Base-by-base conservation (phyloP, 495 filamentous ascomycete species). In the Neurospora sp. region DNA sequence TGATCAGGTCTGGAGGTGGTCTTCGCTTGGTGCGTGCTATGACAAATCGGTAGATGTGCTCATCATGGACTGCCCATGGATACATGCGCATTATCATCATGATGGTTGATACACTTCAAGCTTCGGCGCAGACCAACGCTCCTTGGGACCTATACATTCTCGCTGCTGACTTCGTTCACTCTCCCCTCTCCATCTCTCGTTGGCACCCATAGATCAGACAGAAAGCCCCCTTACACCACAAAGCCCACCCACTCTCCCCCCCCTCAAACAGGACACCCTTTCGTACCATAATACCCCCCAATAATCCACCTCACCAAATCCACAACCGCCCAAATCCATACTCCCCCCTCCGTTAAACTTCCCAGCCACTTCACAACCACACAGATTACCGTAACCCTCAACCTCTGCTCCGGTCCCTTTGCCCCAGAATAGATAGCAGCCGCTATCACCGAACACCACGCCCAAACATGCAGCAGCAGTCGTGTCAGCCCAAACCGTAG, bases 331-430 rank as follows among this genome's bases (percentile, higher is more conserved):
- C 49, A 60, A 14, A 60, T 7, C 0, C 4, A 14, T 5, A 60
- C 20, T 0, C 49, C 49, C 20, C 0, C 0, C 2, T 60, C 44
- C 44, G 44, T 46, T n/a, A 20, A 46, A 20, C 0, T 9, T n/a
- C 8, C 44, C 9, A 46, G 18, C 6, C 1, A 10, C 1, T 2
- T 5, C 1, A 20, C n/a, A 46, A 46, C 9, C 9, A 0, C 2
- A 20, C 9, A 20, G 7, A 11, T 46, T 10, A 20, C 4, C 0
- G 4, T 0, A 20, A 20, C 8, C 9, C 18, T 20, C 44, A 4
- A 10, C 4, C n/a, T 46, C 44, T 0, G 2, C 1, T 46, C 44
- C 8, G 2, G 1, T 10, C 0, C n/a, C 2, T 20, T 20, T 2
- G 14, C 40, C 40, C 14, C 40, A 0, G 8, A 10, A 9, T 10